Conservation (phyloP, 345 rosid genomes). For the thale cress (Arabidopsis thaliana) region TAIR10.1 NC_003071.7:18665501-18666000, state of each 20-base stretch:
- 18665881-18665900: conserved; percentile 68
- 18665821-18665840: conserved; percentile 76
- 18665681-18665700: conserved; percentile 78
- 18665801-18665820: conserved; percentile 70
- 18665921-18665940: conserved; percentile 79
- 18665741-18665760: conserved; percentile 87
- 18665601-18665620: conserved; percentile 94
- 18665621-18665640: conserved; percentile 85
- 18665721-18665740: conserved; percentile 89
- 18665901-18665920: conserved; percentile 80
- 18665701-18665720: conserved; percentile 75
- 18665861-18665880: conserved; percentile 94
- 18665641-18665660: conserved; percentile 69
- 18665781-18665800: conserved; percentile 81
- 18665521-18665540: conserved; percentile 85
- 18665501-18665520: conserved; percentile 69
- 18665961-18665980: conserved; percentile 25
- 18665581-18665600: conserved; percentile 81
- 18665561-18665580: conserved; percentile 91
- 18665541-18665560: conserved; percentile 88
- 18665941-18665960: conserved; percentile 50
- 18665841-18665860: conserved; percentile 70
- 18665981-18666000: conserved; percentile 9
- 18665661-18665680: conserved; percentile 80
- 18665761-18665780: conserved; percentile 81